Base-by-base conservation (phyloP, 306 rosid species). In the Cicer chorassanicum region DNA sequence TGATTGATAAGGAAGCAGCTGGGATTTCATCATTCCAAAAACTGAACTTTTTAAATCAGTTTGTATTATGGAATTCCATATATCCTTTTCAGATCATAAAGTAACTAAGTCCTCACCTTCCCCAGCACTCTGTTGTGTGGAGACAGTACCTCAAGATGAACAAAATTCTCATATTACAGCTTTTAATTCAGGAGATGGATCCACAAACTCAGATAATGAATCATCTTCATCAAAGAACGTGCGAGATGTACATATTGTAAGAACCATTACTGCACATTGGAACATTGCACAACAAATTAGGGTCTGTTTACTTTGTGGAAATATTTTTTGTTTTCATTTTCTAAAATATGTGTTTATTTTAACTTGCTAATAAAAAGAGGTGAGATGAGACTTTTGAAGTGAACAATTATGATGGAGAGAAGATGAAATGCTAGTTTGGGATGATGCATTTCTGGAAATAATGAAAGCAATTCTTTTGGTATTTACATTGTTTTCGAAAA, bases 191-290 rank as follows among this genome's bases (percentile, higher is more conserved):
- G 91, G 88, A 14, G 82, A 82, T 38, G 88, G 85, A 68, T 72
- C 70, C 54, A 55, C 84, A 54, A 49, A 65, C 16, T 61, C 77
- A 3, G 53, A 46, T 24, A 72, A 75, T 14, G 84, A 73, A 76
- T 50, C 91, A 6, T 49, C 86, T 76, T 73, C 91, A 14, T 92
- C 89, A 43, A 74, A 39, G 50, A 50, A 76, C 55, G 39, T 85
- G 34, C 79, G 89, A 21, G 89, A 91, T 82, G 88, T 91, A 50
- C 97, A 89, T 86, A 85, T 92, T 34, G 97, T 92, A 88, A 86
- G 92, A 86, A 81, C 29, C 29, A 45, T 7, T 80, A 41, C 46
- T 74, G 57, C 62, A 73, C 10, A 34, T 74, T 39, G 64, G 13
- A 39, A 19, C 24, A 57, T 19, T 48, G 51, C 10, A 66, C 6